Percentiles rank a stretch among this genome's conserved stretches.
Evolutionary conservation across 2,329 filamentous ascomycete genomes (phyloP).

Genomic region (Byssothecium circinans): DNA sequence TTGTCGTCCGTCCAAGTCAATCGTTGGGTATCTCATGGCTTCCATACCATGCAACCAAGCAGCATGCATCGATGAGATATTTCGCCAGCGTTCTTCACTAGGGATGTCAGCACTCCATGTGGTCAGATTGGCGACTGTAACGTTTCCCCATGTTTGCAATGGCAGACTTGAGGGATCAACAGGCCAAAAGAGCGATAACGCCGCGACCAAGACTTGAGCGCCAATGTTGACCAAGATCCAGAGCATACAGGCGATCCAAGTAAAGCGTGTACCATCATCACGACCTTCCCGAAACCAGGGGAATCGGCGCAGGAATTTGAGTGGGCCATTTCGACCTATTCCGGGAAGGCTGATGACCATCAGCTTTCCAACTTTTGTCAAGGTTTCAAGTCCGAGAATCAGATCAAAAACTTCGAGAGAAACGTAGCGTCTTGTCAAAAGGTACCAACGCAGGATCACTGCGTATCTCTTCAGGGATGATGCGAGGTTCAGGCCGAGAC

Average conservation of each 20-base stretch:
- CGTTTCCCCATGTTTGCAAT: slow-evolving; percentile 30
- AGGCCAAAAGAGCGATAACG: slow-evolving; percentile 39
- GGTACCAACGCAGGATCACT: slow-evolving; percentile 37
- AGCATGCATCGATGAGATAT: slow-evolving; percentile 20
- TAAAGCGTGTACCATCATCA: slow-evolving; percentile 35
- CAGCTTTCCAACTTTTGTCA: slow-evolving; percentile 37
- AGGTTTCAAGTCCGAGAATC: slow-evolving; percentile 33
- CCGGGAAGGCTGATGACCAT: slow-evolving; percentile 39
- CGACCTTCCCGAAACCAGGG: slow-evolving; percentile 35
- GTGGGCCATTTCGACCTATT: slow-evolving; percentile 16
- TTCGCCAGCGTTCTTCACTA: slow-evolving; percentile 1
- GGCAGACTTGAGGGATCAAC: slow-evolving; percentile 32
- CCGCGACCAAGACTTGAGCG: slow-evolving; percentile 38
- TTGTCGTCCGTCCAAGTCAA: slow-evolving; percentile 12
- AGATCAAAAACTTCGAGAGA: slow-evolving; percentile 40
- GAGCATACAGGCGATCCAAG: slow-evolving; percentile 36
- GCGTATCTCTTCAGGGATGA: slow-evolving; percentile 39
- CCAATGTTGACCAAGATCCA: slow-evolving; percentile 40
- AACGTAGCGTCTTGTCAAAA: slow-evolving; percentile 36
- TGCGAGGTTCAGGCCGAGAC: slow-evolving; percentile 38
- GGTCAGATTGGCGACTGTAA: slow-evolving; percentile 29
- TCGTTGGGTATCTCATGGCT: slow-evolving; percentile 26
- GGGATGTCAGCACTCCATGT: slow-evolving; percentile 21
- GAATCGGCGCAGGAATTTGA: slow-evolving; percentile 26
- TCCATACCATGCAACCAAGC: slow-evolving; percentile 38